Conservation (phyloP, 257 asterid genomes). For the Salvia miltiorrhiza region DNA sequence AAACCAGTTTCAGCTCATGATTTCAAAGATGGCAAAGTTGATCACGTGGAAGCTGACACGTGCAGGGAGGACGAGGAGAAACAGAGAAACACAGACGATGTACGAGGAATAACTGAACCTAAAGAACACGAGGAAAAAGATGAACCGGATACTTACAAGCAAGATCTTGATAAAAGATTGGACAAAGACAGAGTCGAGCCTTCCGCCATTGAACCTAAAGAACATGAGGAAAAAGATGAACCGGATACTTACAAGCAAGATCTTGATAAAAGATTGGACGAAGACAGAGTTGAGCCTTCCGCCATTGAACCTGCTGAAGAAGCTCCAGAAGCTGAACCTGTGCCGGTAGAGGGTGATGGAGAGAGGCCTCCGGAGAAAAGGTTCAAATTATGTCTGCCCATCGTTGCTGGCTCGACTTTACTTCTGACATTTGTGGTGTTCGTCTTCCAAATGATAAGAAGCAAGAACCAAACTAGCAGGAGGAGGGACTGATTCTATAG, state of each 20-base stretch:
- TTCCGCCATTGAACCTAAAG: background rate
- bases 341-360: slow-evolving; percentile 17
- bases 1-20: background rate
- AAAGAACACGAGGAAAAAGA: background rate
- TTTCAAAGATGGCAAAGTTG: background rate
- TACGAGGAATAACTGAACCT: slow-evolving; percentile 8
- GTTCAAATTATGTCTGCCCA: slow-evolving; percentile 50
- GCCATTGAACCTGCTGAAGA: slow-evolving; percentile 10
- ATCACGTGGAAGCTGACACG: background rate
- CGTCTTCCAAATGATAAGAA: slow-evolving; percentile 50
- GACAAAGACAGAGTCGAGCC: slow-evolving; percentile 10
- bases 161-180: slow-evolving; percentile 12
- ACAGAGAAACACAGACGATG: background rate
- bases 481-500: slow-evolving; percentile 33
- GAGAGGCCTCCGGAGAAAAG: slow-evolving; percentile 11
- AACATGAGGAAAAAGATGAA: background rate
- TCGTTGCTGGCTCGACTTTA: slow-evolving; percentile 78
- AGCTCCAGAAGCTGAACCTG: slow-evolving; percentile 17
- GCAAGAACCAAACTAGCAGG: slow-evolving; percentile 41
- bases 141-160: slow-evolving; percentile 7
- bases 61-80: slow-evolving; percentile 9
- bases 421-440: slow-evolving; percentile 68
- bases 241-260: slow-evolving; percentile 3
- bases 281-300: background rate
- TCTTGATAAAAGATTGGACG: slow-evolving; percentile 16